These are phyloP conservation scores for Eimeria maxima DNA, from an alignment of 169 alveolate genomes.

Conservation along the genomic window DNA sequence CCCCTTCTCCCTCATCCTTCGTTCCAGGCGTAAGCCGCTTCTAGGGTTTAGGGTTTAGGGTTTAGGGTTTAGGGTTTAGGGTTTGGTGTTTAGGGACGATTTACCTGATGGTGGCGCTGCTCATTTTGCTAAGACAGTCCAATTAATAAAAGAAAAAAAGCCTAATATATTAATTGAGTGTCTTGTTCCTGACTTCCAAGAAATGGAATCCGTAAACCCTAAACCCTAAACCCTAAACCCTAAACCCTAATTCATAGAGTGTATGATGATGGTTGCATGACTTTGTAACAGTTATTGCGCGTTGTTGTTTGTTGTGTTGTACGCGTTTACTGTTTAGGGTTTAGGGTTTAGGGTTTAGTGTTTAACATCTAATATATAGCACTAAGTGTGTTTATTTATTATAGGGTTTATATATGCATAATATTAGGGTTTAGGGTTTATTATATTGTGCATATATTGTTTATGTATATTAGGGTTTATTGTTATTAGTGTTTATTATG, in stretches of 20 bases:
- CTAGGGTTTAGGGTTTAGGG: conserved; percentile 37
- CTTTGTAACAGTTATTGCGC: background rate
- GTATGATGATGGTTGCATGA: no score
- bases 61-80: conserved; percentile 36
- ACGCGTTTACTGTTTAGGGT: background rate
- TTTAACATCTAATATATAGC: background rate
- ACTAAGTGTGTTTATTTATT: no score
- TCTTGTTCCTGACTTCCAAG: conserved; percentile 88
- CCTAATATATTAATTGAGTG: conserved; percentile 88
- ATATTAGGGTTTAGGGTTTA: no score
- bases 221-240: conserved; percentile 56
- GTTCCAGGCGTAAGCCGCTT: no score
- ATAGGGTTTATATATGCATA: no score
- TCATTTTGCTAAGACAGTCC: conserved; percentile 88
- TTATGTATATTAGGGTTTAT: no score
- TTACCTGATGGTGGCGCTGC: conserved; percentile 89
- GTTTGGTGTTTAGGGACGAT: conserved; percentile 86
- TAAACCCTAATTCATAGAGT: background rate
- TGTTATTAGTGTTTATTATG: background rate
- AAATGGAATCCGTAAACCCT: conserved; percentile 53
- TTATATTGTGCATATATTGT: no score
- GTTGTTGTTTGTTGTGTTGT: background rate
- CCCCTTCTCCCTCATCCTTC: no score
- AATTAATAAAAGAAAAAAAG: conserved; percentile 84
- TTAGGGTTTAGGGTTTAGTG: conserved; percentile 67